Conservation (phyloP, 352 stramenopile genomes). For the Blastocystis sp. region DNA sequence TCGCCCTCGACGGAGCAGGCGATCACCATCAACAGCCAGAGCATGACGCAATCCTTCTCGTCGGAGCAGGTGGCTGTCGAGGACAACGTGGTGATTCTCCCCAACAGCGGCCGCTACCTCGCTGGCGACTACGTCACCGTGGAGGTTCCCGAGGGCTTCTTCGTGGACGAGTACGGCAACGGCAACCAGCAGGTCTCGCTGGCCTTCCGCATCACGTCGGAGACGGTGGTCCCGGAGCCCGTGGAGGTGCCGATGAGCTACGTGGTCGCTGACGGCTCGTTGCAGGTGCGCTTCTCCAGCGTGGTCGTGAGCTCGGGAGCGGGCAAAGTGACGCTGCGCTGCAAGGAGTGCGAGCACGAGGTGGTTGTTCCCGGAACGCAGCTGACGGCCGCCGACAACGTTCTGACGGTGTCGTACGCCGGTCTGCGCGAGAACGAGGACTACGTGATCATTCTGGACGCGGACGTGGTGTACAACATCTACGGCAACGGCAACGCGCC, state of each 20-base stretch:
- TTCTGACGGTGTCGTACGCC: not conserved
- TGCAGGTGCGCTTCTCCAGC: conserved; percentile 8
- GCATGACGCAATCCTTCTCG: not conserved
- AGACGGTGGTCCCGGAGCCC: not conserved
- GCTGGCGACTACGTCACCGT: not conserved
- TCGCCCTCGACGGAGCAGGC: not conserved
- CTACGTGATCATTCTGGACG: not conserved
- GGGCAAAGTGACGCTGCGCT: not conserved
- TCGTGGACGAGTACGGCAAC: not conserved
- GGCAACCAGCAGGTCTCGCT: not conserved
- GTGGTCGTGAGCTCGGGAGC: not conserved
- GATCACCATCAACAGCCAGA: not conserved
- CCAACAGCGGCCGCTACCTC: not conserved
- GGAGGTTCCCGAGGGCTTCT: conserved; percentile 6
- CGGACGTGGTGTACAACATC: conserved; percentile 19
- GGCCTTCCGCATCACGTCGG: not conserved
- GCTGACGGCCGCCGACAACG: not conserved
- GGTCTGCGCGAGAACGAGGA: not conserved
- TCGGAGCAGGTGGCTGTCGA: not conserved
- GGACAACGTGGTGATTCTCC: not conserved
- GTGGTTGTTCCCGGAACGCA: not conserved
- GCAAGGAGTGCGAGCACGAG: not conserved
- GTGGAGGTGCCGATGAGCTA: not conserved
- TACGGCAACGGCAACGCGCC: conserved; percentile 19
- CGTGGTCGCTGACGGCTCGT: not conserved